Conservation (phyloP, 2,329 filamentous ascomycete genomes). For the Pyrenophora teres region DNA sequence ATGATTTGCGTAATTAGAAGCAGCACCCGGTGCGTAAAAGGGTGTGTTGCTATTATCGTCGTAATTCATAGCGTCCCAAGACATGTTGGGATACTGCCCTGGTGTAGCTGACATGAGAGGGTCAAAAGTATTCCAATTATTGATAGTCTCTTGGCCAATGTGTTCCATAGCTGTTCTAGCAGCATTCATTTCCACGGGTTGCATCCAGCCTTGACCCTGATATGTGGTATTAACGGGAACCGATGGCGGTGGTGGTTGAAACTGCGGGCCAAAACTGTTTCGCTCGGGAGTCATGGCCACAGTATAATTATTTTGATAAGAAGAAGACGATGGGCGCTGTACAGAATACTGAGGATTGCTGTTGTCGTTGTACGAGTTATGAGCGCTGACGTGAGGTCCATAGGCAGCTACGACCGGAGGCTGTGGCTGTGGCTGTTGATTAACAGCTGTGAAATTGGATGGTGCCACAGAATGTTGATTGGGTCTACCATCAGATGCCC, state of each 20-base stretch:
- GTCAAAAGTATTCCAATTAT: neutral
- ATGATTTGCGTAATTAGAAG: neutral
- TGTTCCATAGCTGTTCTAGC: slow-evolving; percentile 4
- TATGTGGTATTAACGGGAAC: neutral
- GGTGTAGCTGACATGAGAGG: neutral
- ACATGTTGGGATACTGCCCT: neutral
- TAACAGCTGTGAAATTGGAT: slow-evolving; percentile 18
- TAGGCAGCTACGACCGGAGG: slow-evolving; percentile 1
- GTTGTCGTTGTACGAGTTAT: neutral
- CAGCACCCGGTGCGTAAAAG: neutral
- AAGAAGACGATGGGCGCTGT: too few relatives aligned
- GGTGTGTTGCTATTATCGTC: neutral
- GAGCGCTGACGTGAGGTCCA: neutral
- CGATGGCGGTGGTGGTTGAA: neutral
- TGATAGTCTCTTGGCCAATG: slow-evolving; percentile 1
- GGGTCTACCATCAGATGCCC: neutral
- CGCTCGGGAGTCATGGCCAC: neutral
- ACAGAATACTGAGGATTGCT: neutral
- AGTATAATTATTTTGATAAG: too few relatives aligned
- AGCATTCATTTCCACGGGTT: slow-evolving; percentile 1
- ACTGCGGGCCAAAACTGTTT: neutral
- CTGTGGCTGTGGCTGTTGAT: neutral
- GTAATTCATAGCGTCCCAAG: neutral
- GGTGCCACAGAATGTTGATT: neutral
- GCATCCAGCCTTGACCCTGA: neutral